phyloP scores from a whole-genome alignment of 2,329 filamentous ascomycete genomes.

The Karstenula rhodostoma region DNA sequence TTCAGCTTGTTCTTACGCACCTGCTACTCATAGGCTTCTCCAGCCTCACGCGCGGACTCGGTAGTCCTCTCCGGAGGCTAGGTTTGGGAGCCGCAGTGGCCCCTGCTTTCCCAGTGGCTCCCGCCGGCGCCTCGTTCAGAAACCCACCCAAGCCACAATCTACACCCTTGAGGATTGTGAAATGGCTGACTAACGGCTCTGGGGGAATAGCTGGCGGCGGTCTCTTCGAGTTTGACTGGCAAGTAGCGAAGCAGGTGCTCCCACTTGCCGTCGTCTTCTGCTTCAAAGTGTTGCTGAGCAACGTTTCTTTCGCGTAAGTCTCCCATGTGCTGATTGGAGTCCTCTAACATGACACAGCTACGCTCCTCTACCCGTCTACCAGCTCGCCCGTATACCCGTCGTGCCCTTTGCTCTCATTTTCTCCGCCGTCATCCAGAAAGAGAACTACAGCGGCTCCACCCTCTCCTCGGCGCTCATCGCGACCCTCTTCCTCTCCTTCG shows the following conservation, averaged over 20 bases:
- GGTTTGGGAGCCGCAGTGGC: constrained; percentile 56
- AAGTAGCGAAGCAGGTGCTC: constrained; percentile 57
- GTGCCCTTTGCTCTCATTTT: constrained; percentile 60
- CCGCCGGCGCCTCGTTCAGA: constrained; percentile 42
- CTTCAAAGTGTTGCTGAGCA: constrained; percentile 61
- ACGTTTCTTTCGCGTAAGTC: constrained; percentile 61
- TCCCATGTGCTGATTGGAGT: not conserved
- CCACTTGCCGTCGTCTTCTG: constrained; percentile 61
- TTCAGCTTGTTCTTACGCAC: constrained; percentile 61
- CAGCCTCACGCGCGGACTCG: constrained; percentile 57
- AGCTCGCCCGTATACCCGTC: constrained; percentile 60
- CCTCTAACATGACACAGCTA: constrained; percentile 49
- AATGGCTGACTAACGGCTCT: constrained; percentile 51
- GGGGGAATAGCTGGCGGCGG: constrained; percentile 63
- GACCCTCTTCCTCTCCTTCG: constrained; percentile 60
- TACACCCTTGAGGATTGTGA: constrained; percentile 31
- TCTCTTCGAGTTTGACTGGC: constrained; percentile 61
- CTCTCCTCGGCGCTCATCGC: constrained; percentile 61
- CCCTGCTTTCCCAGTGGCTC: constrained; percentile 50
- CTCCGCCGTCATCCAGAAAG: constrained; percentile 56
- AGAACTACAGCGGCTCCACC: constrained; percentile 57
- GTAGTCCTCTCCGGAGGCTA: constrained; percentile 51
- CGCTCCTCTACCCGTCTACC: constrained; percentile 61
- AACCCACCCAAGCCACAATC: constrained; percentile 30
- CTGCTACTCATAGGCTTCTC: constrained; percentile 57